A percentile compares a stretch with the other conserved stretches of the same genome.
Evolutionary conservation across 371 early-diverging fungal genomes (phyloP).

Genomic region (Zychaea mexicana): DNA sequence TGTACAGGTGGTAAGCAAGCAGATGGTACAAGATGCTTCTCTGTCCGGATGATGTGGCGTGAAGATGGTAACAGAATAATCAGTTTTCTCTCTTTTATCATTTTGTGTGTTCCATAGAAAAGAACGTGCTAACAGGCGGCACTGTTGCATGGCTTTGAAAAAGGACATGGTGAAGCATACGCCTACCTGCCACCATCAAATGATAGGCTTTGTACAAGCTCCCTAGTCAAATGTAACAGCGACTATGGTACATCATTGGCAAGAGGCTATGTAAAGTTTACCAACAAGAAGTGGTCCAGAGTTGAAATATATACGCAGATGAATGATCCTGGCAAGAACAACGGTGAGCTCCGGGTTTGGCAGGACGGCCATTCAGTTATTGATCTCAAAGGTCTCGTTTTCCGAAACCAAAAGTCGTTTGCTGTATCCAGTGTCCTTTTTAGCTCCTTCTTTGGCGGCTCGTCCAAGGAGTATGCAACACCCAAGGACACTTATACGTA

Average conservation of each 20-base stretch:
- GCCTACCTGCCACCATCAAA: neutral
- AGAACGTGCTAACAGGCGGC: no score
- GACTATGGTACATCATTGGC: slow-evolving; percentile 4
- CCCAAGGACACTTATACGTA: neutral
- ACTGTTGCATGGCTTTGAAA: neutral
- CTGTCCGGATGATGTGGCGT: slow-evolving; percentile 7
- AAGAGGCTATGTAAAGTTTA: neutral
- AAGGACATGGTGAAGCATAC: slow-evolving; percentile 4
- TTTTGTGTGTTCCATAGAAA: no score
- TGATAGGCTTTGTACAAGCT: neutral
- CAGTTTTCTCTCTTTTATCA: no score
- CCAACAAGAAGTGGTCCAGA: neutral
- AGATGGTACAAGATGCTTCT: neutral
- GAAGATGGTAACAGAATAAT: neutral
- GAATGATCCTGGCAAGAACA: neutral
- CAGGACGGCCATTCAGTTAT: slow-evolving; percentile 1
- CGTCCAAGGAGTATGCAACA: slow-evolving; percentile 1
- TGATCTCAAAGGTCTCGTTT: neutral
- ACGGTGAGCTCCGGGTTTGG: neutral
- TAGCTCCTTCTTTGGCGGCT: slow-evolving; percentile 5
- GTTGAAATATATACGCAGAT: slow-evolving; percentile 4
- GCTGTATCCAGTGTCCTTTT: neutral
- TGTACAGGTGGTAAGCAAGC: slow-evolving; percentile 3
- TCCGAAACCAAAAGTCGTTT: neutral
- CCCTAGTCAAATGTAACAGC: neutral